phyloP scores from a whole-genome alignment of 2,329 filamentous ascomycete species.

The Penicillium italicum region DNA sequence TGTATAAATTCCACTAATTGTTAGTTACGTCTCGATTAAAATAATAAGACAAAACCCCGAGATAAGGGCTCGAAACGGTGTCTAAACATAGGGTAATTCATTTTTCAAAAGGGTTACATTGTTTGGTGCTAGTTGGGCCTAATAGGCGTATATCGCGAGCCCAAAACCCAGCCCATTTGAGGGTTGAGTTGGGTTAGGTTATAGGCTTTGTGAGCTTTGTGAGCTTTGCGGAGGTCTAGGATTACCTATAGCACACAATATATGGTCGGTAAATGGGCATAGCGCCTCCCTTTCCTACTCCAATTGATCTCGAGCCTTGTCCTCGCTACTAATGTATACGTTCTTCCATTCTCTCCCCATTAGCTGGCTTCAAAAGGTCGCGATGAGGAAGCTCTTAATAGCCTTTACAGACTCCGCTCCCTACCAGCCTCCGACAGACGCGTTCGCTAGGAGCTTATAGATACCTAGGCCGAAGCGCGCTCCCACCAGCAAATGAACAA shows the following conservation, averaged over 20 bases:
- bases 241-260: conserved; percentile 44
- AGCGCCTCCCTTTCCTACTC: conserved; percentile 48
- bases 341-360: conserved; percentile 55
- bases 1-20: too few species aligned
- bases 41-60: too few species aligned
- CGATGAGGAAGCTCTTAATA: conserved; percentile 48
- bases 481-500: conserved; percentile 49
- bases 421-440: conserved; percentile 49
- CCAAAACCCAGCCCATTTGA: too few species aligned
- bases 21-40: too few species aligned
- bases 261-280: conserved; percentile 47
- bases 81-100: too few species aligned
- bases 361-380: conserved; percentile 51
- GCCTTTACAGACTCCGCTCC: conserved; percentile 49
- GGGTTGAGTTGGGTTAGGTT: too few species aligned
- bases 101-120: too few species aligned
- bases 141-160: too few species aligned
- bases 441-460: conserved; percentile 50
- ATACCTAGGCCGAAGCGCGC: conserved; percentile 52
- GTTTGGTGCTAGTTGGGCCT: too few species aligned
- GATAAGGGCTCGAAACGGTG: too few species aligned
- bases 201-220: too few species aligned
- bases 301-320: conserved; percentile 45
- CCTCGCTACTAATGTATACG: conserved; percentile 36
- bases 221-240: too few species aligned